Base-by-base conservation (phyloP, 331 rosid species). In the Pyracantha coccinea region DNA sequence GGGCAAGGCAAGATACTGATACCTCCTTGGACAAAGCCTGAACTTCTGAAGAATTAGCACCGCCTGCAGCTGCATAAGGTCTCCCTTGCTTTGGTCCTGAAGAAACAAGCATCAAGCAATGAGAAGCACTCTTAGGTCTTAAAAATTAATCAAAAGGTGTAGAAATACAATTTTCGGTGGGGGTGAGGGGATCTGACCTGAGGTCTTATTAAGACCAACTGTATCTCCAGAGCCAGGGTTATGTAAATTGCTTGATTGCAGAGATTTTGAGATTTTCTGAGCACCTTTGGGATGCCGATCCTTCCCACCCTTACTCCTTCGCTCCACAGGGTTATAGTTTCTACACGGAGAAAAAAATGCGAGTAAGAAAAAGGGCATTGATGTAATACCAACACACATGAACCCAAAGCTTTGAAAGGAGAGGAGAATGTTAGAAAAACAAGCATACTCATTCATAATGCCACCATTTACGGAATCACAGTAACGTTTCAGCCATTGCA, bases 391-490 rank as follows among this genome's bases (percentile, higher is more conserved):
- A 10, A 31, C 61, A 29, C 1, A 1, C 4, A 59, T 9, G 4
- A 29, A 59, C 20, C 54, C 33, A 25, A 8, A n/a, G 73, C 9
- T 19, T 32, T 7, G 10, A 60, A 27, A 5, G 35, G 29, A 35
- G 41, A 35, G 13, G 17, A 9, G 8, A 33, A 63, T 50, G 3
- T 44, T 32, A 72, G 53, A 10, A 27, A 67, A 73, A 57, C 72
- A 1, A 73, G 72, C 93, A 38, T 89, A 95, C 99, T 95, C 99
- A 32, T 95, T 95, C 96, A 89, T 92, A 69, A 95, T 95, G 91
- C 99, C 99, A 29, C 99, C 99, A 79, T 95, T 95, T 61, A 92
- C 78, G 54, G 99, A 95, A 87, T 95, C 99, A 68, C 99, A 95
- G 80, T 92, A 95, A 67, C 97, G 99, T 79, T 92, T 95, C 87